Evolutionary conservation across 2,329 filamentous ascomycete species (phyloP).

Genomic region (Calonectria naviculata): DNA sequence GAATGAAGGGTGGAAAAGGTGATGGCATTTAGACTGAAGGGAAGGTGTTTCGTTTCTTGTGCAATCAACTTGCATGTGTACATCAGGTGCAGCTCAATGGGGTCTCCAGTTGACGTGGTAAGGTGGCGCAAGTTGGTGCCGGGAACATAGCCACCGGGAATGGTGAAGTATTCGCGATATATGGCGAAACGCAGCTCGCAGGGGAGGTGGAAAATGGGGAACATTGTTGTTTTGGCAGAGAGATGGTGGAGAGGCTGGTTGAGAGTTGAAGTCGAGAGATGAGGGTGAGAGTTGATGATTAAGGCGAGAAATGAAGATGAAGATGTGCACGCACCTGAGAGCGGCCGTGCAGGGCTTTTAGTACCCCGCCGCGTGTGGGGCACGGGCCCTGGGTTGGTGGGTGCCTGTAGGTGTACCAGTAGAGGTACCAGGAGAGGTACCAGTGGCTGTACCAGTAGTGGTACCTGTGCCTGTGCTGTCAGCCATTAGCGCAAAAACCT

Average conservation of each 20-base stretch:
- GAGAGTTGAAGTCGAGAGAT: not conserved
- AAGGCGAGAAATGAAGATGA: too few relatives aligned
- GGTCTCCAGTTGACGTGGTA: not conserved
- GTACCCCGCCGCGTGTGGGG: not conserved
- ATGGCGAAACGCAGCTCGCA: constrained; percentile 27
- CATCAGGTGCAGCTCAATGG: constrained; percentile 27
- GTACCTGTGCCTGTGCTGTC: not conserved
- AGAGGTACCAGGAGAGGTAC: too few relatives aligned
- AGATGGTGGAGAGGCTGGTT: not conserved
- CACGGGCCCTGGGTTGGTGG: not conserved
- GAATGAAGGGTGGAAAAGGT: constrained; percentile 25
- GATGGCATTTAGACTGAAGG: constrained; percentile 13
- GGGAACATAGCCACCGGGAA: constrained; percentile 22
- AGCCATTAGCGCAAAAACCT: not conserved
- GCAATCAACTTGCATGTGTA: constrained; percentile 27
- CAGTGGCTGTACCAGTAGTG: too few relatives aligned
- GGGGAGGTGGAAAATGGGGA: constrained; percentile 10
- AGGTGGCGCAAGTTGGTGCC: constrained; percentile 19
- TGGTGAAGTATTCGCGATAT: constrained; percentile 22
- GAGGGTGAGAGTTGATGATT: not conserved
- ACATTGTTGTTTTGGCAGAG: constrained; percentile 3
- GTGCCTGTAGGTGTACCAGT: too few relatives aligned
- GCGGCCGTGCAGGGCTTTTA: not conserved
- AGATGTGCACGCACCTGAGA: not conserved
- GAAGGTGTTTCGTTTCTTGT: constrained; percentile 2